Conservation (phyloP, 371 early-diverging fungal species). For the Mortierella sp. region DNA sequence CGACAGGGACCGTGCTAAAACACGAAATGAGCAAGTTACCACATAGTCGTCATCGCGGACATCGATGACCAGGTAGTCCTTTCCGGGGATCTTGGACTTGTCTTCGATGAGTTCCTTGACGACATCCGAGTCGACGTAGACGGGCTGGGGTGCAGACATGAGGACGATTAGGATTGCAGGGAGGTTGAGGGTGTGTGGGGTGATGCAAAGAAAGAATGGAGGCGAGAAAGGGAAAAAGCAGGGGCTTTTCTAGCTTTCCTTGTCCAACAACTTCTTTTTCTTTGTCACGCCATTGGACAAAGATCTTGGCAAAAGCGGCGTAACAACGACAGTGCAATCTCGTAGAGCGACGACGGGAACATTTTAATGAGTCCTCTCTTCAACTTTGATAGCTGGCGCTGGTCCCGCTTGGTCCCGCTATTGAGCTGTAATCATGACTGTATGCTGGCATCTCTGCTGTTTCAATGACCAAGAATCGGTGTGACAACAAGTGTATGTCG, state of each 20-base stretch:
- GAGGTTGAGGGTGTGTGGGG: constrained; percentile 10
- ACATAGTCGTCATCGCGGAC: constrained; percentile 82
- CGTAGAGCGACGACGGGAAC: no score
- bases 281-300: no score
- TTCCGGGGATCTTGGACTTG: constrained; percentile 59
- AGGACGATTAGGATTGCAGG: no score
- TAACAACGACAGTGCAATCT: no score
- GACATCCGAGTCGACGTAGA: constrained; percentile 67
- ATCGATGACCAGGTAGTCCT: constrained; percentile 85
- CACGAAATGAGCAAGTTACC: constrained; percentile 56
- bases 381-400: no score
- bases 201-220: not conserved
- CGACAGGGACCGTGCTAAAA: no score
- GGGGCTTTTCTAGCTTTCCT: no score
- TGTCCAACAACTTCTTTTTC: no score
- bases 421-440: constrained; percentile 10
- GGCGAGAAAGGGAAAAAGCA: no score
- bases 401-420: constrained; percentile 29
- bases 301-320: no score
- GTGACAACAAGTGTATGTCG: constrained; percentile 28
- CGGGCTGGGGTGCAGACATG: constrained; percentile 16
- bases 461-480: constrained; percentile 37
- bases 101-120: constrained; percentile 68
- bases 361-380: no score
- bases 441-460: constrained; percentile 32